Conservation (phyloP, 2,329 filamentous ascomycete genomes). For the Aspergillus tanneri region DNA sequence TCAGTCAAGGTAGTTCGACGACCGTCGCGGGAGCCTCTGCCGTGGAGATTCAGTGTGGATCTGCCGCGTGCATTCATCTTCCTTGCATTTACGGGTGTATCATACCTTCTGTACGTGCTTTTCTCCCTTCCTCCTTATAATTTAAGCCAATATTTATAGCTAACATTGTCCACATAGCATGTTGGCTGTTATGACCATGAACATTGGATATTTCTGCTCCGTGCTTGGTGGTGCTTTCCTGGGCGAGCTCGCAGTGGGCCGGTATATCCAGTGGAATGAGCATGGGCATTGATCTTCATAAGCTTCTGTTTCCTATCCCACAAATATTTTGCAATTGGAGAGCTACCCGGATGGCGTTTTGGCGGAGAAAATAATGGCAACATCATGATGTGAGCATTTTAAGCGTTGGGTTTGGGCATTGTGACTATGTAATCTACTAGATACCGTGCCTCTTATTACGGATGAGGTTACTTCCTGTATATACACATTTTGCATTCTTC, state of each 20-base stretch:
- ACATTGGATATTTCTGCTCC: slow-evolving; percentile 79
- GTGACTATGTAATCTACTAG: too few species aligned
- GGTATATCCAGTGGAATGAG: slow-evolving; percentile 55
- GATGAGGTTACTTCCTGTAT: too few species aligned
- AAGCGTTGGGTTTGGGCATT: too few species aligned
- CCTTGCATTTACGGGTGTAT: slow-evolving; percentile 70
- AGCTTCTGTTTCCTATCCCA: neutral
- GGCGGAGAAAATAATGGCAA: too few species aligned
- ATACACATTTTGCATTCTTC: too few species aligned
- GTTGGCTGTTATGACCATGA: slow-evolving; percentile 88
- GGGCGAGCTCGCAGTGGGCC: slow-evolving; percentile 78
- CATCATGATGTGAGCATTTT: too few species aligned
- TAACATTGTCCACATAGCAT: slow-evolving; percentile 58
- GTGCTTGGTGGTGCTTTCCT: slow-evolving; percentile 77
- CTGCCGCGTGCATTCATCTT: slow-evolving; percentile 69
- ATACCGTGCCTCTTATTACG: too few species aligned
- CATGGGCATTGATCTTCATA: slow-evolving; percentile 25
- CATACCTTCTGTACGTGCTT: slow-evolving; percentile 76
- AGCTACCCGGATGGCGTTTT: neutral
- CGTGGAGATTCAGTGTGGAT: slow-evolving; percentile 81
- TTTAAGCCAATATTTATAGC: neutral
- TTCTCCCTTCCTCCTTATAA: neutral
- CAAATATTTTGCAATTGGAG: neutral
- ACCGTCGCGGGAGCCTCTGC: slow-evolving; percentile 53
- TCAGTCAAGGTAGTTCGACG: slow-evolving; percentile 70